phyloP scores from a whole-genome alignment of 306 rosid genomes.

The Lupinus albus region DNA sequence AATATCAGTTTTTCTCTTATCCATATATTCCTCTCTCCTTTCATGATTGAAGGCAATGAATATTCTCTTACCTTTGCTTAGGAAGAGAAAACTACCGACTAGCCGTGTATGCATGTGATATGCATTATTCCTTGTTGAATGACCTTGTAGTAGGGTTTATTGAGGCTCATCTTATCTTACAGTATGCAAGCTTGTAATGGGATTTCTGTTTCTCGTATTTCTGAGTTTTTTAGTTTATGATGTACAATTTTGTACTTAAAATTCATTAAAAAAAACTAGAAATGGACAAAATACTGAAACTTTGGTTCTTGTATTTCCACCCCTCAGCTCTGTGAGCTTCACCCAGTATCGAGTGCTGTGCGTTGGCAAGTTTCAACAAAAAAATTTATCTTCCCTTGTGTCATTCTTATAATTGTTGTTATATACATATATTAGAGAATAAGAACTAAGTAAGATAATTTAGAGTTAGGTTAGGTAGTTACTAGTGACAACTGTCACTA shows the following conservation, averaged over 20 bases:
- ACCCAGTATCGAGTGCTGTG: too few species aligned
- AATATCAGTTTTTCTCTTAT: background rate
- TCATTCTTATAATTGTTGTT: background rate
- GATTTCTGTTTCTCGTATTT: background rate
- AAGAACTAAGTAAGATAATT: too few species aligned
- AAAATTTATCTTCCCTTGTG: background rate
- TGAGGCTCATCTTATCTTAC: background rate
- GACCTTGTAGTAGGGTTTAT: background rate
- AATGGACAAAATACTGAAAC: background rate
- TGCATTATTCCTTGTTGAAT: slow-evolving; percentile 7
- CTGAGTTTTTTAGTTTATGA: slow-evolving; percentile 7
- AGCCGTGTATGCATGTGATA: background rate
- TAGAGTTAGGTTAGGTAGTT: too few species aligned
- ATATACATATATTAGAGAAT: background rate
- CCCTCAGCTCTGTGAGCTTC: background rate
- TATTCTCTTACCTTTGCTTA: background rate
- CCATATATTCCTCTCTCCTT: background rate
- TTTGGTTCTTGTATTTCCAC: background rate
- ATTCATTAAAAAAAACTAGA: background rate
- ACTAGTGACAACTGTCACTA: too few species aligned
- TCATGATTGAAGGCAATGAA: background rate
- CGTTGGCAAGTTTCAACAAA: too few species aligned
- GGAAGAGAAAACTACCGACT: background rate
- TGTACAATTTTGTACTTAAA: background rate
- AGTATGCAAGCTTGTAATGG: background rate